Evolutionary conservation across 2,329 filamentous ascomycete genomes (phyloP).

Genomic region (Beauveria pseudobassiana): DNA sequence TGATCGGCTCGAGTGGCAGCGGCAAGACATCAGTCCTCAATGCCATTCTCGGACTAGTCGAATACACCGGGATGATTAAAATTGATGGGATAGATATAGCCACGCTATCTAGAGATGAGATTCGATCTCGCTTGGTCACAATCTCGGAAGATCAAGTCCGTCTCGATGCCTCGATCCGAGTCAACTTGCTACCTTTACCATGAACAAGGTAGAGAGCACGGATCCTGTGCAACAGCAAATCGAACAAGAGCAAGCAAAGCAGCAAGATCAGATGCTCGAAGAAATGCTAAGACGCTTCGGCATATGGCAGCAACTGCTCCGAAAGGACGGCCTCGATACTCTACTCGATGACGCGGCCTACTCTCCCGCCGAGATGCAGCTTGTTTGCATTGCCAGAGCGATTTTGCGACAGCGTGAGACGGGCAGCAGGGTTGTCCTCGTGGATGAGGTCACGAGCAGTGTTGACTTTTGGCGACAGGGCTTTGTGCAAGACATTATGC

Average conservation of each 20-base stretch:
- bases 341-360: neutral
- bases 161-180: conserved; percentile 33
- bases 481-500: conserved; percentile 1
- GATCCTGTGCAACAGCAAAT: neutral
- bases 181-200: conserved; percentile 26
- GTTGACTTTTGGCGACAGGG: neutral
- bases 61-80: conserved; percentile 22
- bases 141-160: conserved; percentile 40
- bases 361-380: neutral
- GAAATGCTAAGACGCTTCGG: neutral
- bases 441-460: conserved; percentile 3
- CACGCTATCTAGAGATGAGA: conserved; percentile 28
- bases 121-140: conserved; percentile 34
- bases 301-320: neutral
- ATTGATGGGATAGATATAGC: conserved; percentile 36
- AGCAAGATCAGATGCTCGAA: neutral
- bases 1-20: conserved; percentile 4
- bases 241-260: neutral
- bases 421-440: conserved; percentile 2
- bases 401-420: conserved; percentile 3
- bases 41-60: neutral
- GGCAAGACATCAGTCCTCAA: conserved; percentile 7
- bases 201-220: neutral
- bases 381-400: conserved; percentile 2
- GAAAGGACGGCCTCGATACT: neutral